Evolutionary conservation across 164 flowering plant species (phyloP).

Genomic region (Kingdonia uniflora): DNA sequence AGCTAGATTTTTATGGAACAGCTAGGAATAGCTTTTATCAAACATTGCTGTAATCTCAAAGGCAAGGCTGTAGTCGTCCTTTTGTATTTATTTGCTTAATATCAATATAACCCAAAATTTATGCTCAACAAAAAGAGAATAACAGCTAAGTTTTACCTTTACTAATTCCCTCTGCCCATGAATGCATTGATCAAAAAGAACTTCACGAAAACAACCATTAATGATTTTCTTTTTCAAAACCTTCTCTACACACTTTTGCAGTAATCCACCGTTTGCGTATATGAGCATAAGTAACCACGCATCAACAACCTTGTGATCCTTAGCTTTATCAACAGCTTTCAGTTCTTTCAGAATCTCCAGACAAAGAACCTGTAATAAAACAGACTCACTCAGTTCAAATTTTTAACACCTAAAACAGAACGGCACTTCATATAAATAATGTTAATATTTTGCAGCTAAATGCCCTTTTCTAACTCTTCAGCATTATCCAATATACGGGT

Average conservation of each 20-base stretch:
- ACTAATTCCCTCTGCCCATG: conserved; percentile 46
- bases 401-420: no score
- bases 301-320: conserved; percentile 70
- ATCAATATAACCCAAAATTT: no score
- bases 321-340: conserved; percentile 41
- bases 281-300: conserved; percentile 72
- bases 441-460: no score
- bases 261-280: conserved; percentile 48
- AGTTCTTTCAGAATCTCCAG: conserved; percentile 66
- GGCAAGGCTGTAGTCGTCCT: no score
- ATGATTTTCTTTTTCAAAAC: conserved; percentile 56
- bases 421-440: no score
- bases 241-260: conserved; percentile 49
- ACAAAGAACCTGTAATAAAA: conserved; percentile 38
- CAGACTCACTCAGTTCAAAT: background rate
- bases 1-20: no score
- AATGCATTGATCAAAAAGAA: conserved; percentile 63
- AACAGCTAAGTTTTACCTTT: conserved; percentile 30
- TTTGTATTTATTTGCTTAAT: no score
- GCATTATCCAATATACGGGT: no score
- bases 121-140: background rate
- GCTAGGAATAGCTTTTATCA: no score
- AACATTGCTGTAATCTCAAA: no score
- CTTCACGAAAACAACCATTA: conserved; percentile 43
- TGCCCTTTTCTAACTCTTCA: no score